These are phyloP conservation scores for Paracamarosporium sp. DNA, from an alignment of 2,329 filamentous ascomycete species.

Conservation along the genomic window DNA sequence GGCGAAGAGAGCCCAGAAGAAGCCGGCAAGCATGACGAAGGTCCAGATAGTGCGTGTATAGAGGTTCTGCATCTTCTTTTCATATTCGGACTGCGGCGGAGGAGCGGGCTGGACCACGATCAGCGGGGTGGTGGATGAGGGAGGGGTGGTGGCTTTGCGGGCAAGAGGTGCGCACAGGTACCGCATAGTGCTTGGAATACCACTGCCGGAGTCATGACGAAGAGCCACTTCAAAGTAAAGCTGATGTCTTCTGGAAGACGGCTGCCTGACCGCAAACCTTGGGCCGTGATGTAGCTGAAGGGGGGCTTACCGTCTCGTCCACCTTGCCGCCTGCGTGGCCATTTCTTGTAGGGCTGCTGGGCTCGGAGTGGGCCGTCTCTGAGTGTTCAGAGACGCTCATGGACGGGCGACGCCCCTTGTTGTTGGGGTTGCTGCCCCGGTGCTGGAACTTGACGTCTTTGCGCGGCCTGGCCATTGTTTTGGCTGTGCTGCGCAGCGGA, in stretches of 20 bases:
- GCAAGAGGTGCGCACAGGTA: neutral
- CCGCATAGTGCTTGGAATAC: neutral
- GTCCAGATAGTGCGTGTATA: conserved; percentile 97
- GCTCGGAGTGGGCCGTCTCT: conserved; percentile 60
- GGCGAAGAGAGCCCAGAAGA: conserved; percentile 91
- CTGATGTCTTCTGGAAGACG: neutral
- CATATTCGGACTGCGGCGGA: conserved; percentile 72
- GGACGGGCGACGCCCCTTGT: conserved; percentile 65
- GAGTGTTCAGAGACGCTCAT: conserved; percentile 76
- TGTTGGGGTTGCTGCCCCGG: conserved; percentile 50
- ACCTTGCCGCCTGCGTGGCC: conserved; percentile 43
- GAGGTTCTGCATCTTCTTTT: conserved; percentile 99
- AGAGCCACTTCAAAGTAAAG: conserved; percentile 8
- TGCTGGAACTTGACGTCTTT: conserved; percentile 69
- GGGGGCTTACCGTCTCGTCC: conserved; percentile 18
- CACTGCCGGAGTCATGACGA: neutral
- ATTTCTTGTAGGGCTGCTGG: conserved; percentile 56
- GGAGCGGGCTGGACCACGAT: conserved; percentile 41
- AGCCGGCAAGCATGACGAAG: conserved; percentile 92
- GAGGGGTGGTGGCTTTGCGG: neutral
- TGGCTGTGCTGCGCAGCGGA: conserved; percentile 2
- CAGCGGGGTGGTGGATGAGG: conserved; percentile 19
- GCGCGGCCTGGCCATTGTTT: conserved; percentile 51
- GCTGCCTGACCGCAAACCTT: neutral
- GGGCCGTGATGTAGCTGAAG: neutral